Conservation (phyloP, 2,329 filamentous ascomycete genomes). For the Microthyrium microscopicum region DNA sequence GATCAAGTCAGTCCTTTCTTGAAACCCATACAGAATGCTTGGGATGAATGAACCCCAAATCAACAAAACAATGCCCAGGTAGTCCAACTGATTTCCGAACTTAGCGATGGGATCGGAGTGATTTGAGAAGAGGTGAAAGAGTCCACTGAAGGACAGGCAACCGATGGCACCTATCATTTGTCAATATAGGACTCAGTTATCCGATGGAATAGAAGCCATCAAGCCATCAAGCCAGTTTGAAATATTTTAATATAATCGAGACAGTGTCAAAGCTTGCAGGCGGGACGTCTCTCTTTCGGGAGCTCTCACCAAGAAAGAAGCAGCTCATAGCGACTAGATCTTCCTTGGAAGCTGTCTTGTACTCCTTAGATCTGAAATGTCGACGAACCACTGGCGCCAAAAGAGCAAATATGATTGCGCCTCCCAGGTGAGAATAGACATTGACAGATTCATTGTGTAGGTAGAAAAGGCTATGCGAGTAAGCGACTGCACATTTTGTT, state of each 20-base stretch:
- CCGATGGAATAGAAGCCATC: no score
- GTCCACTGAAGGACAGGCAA: conserved; percentile 37
- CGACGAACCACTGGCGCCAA: conserved; percentile 36
- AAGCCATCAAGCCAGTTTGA: no score
- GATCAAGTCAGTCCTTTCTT: conserved; percentile 49
- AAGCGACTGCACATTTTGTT: no score
- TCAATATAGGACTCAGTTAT: no score
- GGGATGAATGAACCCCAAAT: conserved; percentile 89
- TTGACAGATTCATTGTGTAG: conserved; percentile 56
- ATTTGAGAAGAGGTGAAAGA: conserved; percentile 71
- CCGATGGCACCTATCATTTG: no score
- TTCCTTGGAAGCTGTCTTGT: conserved; percentile 27
- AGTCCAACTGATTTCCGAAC: conserved; percentile 87
- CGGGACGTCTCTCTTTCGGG: no score
- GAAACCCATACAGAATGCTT: conserved; percentile 45
- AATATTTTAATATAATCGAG: no score
- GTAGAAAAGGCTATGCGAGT: conserved; percentile 31
- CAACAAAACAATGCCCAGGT: conserved; percentile 79
- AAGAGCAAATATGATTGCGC: conserved; percentile 25
- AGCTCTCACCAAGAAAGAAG: conserved; percentile 24
- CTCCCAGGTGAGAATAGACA: conserved; percentile 56
- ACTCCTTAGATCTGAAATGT: conserved; percentile 45
- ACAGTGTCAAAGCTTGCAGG: no score
- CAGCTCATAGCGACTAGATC: conserved; percentile 22
- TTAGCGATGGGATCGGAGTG: conserved; percentile 63